Percentiles rank a stretch among this genome's conserved stretches.
These are phyloP conservation scores for Rhodosporidiobolus odoratus DNA, from an alignment of 768 basidiomycete genomes.

Conservation along the genomic window DNA sequence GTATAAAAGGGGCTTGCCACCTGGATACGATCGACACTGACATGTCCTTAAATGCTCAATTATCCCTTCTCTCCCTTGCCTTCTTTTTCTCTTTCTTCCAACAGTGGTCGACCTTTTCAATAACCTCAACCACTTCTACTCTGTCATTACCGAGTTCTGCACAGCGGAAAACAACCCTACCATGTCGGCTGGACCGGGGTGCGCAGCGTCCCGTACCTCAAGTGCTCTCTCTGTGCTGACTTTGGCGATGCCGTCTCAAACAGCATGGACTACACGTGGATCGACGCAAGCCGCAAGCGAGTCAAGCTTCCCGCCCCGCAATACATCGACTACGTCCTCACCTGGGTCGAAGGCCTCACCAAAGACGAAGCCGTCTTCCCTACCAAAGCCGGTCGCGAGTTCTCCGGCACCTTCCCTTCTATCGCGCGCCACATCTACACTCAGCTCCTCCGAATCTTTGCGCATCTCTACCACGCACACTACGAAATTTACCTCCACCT, in stretches of 20 bases:
- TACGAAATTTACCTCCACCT: slow-evolving; percentile 80
- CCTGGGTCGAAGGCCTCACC: slow-evolving; percentile 86
- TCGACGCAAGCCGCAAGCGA: slow-evolving; percentile 81
- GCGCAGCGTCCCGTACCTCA: slow-evolving; percentile 42
- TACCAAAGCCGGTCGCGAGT: slow-evolving; percentile 64
- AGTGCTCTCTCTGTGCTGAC: not conserved
- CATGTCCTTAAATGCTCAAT: too few relatives aligned
- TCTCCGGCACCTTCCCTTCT: slow-evolving; percentile 79
- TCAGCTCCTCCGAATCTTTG: slow-evolving; percentile 91
- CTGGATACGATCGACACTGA: too few relatives aligned
- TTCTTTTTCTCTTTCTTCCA: not conserved
- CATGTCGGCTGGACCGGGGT: slow-evolving; percentile 86
- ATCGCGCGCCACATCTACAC: slow-evolving; percentile 89
- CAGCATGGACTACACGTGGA: slow-evolving; percentile 91
- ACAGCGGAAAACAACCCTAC: slow-evolving; percentile 81
- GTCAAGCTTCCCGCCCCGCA: slow-evolving; percentile 85
- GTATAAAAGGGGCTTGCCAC: too few relatives aligned
- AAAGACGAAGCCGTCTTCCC: slow-evolving; percentile 73
- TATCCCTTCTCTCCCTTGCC: not conserved
- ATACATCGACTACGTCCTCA: slow-evolving; percentile 97
- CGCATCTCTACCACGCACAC: slow-evolving; percentile 94
- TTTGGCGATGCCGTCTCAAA: not conserved
- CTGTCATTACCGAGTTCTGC: slow-evolving; percentile 85
- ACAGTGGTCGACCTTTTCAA: slow-evolving; percentile 95
- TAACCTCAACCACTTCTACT: slow-evolving; percentile 95